Evolutionary conservation across 495 filamentous ascomycete genomes (phyloP).

Genomic region (Penicillium angulare): DNA sequence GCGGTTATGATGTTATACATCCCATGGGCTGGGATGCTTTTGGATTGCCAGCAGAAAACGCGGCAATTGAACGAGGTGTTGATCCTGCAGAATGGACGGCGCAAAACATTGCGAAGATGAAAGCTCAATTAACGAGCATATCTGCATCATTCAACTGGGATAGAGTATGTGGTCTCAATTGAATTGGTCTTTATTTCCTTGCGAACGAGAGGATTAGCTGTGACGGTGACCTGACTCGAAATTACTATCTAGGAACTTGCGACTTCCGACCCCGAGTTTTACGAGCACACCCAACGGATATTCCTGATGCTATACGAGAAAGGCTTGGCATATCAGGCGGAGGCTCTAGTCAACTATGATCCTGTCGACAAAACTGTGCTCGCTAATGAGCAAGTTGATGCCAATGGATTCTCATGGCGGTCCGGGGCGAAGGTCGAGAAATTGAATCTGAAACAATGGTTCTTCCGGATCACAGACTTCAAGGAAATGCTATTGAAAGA

Average conservation of each 20-base stretch:
- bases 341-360: conserved; percentile 85
- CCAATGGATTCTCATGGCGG: conserved; percentile 80
- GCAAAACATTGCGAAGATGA: conserved; percentile 79
- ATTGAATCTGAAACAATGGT: conserved; percentile 81
- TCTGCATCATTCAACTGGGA: conserved; percentile 82
- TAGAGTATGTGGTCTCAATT: conserved; percentile 68
- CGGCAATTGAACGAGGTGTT: conserved; percentile 82
- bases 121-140: conserved; percentile 72
- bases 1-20: conserved; percentile 72
- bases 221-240: background rate
- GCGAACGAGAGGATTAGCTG: background rate
- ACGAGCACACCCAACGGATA: conserved; percentile 83
- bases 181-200: background rate
- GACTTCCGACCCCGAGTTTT: conserved; percentile 80
- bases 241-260: conserved; percentile 62
- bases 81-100: conserved; percentile 77
- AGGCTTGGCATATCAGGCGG: conserved; percentile 73
- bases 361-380: conserved; percentile 86
- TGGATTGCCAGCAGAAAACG: conserved; percentile 87
- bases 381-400: conserved; percentile 88
- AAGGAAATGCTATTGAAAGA: conserved; percentile 71
- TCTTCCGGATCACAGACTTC: conserved; percentile 78
- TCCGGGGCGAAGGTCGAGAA: conserved; percentile 86
- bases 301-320: conserved; percentile 72
- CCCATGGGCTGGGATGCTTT: conserved; percentile 97